phyloP scores from a whole-genome alignment of 73 alveolate genomes.

The Paramecium caudatum region DNA sequence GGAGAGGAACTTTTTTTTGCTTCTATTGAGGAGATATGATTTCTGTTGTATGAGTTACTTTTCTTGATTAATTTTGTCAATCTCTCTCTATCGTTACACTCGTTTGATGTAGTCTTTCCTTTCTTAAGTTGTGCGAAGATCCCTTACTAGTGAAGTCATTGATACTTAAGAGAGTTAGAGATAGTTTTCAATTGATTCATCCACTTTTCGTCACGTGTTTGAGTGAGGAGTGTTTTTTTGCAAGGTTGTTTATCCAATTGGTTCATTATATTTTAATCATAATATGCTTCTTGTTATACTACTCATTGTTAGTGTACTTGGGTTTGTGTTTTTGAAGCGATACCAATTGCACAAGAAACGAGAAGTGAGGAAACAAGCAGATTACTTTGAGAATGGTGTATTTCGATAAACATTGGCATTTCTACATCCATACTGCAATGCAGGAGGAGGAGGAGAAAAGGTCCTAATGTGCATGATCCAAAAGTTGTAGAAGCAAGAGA shows the following conservation, averaged over 20 bases:
- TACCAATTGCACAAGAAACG: background rate
- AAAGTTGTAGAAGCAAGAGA: background rate
- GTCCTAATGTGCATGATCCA: slow-evolving; percentile 79
- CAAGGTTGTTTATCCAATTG: no score
- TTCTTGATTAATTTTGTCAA: background rate
- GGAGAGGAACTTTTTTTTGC: slow-evolving; percentile 50
- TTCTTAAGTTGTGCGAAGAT: slow-evolving; percentile 4
- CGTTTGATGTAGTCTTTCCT: slow-evolving; percentile 1
- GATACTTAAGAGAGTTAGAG: background rate
- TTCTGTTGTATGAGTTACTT: slow-evolving; percentile 44
- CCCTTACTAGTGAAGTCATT: background rate
- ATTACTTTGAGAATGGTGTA: slow-evolving; percentile 20
- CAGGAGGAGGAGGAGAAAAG: slow-evolving; percentile 95
- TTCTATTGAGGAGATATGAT: slow-evolving; percentile 17
- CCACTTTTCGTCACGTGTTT: slow-evolving; percentile 58
- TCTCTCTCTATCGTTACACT: slow-evolving; percentile 53
- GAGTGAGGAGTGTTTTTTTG: no score
- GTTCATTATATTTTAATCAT: no score
- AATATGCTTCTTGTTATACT: no score
- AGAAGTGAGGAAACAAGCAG: background rate
- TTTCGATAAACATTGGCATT: slow-evolving; percentile 4
- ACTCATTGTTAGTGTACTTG: no score
- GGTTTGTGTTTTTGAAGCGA: no score
- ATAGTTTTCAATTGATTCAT: background rate
- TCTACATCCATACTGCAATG: slow-evolving; percentile 79